Conservation (phyloP, 257 asterid genomes). For the Penstemon davidsonii region DNA sequence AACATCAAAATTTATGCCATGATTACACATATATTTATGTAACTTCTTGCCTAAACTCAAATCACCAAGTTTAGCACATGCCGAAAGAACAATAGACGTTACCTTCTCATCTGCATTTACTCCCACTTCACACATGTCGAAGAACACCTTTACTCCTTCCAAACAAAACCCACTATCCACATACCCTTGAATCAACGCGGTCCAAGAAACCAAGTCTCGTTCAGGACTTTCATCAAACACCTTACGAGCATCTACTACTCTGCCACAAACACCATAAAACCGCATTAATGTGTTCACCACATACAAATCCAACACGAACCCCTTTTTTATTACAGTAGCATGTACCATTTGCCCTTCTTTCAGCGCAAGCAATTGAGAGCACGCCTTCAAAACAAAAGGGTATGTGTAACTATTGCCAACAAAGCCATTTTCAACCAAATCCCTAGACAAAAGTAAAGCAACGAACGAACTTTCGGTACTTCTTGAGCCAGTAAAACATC, state of each 20-base stretch:
- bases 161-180: constrained; percentile 34
- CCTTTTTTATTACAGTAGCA: constrained; percentile 37
- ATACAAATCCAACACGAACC: constrained; percentile 39
- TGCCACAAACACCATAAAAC: constrained; percentile 39
- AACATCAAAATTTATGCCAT: constrained; percentile 36
- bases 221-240: constrained; percentile 39
- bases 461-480: constrained; percentile 20
- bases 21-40: constrained; percentile 33
- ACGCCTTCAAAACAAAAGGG: constrained; percentile 46
- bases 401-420: constrained; percentile 39
- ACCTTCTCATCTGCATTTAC: constrained; percentile 37
- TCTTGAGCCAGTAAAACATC: constrained; percentile 26
- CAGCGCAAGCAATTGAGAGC: constrained; percentile 33
- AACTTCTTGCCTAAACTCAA: constrained; percentile 39
- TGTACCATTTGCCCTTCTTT: constrained; percentile 38
- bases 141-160: constrained; percentile 38
- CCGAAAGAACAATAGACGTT: constrained; percentile 43
- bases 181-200: constrained; percentile 45
- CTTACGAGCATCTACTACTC: constrained; percentile 27
- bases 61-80: constrained; percentile 43
- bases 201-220: constrained; percentile 47
- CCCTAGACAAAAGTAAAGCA: constrained; percentile 16
- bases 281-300: constrained; percentile 42
- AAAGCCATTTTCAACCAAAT: constrained; percentile 32
- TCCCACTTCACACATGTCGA: constrained; percentile 33